Percentiles rank a stretch among this genome's conserved stretches.
These are phyloP conservation scores for Magnolia changhungtana DNA, from an alignment of 164 flowering plant species.

Conservation along the genomic window DNA sequence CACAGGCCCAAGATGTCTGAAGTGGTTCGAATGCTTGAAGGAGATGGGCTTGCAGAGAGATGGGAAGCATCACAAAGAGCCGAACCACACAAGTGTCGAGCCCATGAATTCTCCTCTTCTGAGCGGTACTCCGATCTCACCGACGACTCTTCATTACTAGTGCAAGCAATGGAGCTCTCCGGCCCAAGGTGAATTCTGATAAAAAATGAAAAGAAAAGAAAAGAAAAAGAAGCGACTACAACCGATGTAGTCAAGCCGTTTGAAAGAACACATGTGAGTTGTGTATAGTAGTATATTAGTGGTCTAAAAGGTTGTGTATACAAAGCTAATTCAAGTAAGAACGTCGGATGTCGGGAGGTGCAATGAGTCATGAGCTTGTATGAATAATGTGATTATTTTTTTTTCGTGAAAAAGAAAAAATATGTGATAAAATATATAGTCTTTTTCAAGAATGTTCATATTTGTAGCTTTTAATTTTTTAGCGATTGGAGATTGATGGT, in stretches of 20 bases:
- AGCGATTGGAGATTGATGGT: background rate
- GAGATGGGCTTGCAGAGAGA: constrained; percentile 73
- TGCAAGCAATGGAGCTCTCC: constrained; percentile 76
- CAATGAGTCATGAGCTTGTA: background rate
- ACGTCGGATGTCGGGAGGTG: background rate
- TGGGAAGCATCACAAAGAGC: constrained; percentile 71
- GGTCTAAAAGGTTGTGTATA: background rate
- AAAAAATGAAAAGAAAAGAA: background rate
- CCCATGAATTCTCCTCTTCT: constrained; percentile 56
- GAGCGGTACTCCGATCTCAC: constrained; percentile 75
- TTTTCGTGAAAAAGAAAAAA: background rate
- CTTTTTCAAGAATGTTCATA: background rate
- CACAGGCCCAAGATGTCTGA: constrained; percentile 79
- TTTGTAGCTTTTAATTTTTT: background rate
- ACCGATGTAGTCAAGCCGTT: background rate
- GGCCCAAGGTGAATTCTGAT: constrained; percentile 54
- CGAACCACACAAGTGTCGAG: constrained; percentile 42
- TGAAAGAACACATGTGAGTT: background rate
- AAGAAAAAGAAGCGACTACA: background rate
- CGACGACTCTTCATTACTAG: constrained; percentile 66
- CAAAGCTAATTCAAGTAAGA: background rate
- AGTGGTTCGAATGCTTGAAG: constrained; percentile 77
- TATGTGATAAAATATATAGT: too few relatives aligned
- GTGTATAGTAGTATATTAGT: background rate
- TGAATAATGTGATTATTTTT: background rate